Percentiles rank a stretch among this genome's conserved stretches.
Evolutionary conservation across 345 rosid genomes (phyloP).

Genomic region (Geranium rotundifolium): DNA sequence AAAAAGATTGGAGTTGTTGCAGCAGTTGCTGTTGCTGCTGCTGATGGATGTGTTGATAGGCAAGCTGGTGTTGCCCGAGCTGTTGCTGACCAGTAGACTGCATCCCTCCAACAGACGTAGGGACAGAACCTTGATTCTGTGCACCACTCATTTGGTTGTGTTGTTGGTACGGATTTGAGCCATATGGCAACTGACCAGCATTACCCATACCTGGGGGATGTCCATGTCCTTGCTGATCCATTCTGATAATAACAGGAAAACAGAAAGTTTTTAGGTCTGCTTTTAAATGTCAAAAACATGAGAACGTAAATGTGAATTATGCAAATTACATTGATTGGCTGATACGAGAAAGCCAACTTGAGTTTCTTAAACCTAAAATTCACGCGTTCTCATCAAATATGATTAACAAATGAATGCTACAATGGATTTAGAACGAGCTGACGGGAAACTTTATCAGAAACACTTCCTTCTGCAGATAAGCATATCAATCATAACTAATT

Average conservation of each 20-base stretch:
- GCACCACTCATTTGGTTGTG: conserved; percentile 38
- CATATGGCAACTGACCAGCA: conserved; percentile 39
- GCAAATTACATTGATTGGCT: neutral
- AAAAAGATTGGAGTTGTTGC: conserved; percentile 76
- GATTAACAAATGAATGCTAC: neutral
- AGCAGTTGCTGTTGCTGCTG: conserved; percentile 91
- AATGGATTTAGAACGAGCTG: no score
- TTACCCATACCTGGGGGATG: conserved; percentile 50
- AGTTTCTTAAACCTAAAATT: no score
- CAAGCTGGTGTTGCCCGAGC: conserved; percentile 55
- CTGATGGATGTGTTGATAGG: conserved; percentile 78
- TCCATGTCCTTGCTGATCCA: conserved; percentile 79
- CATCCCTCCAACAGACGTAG: conserved; percentile 29
- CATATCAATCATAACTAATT: no score
- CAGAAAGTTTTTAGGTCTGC: conserved; percentile 5
- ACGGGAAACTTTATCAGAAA: no score
- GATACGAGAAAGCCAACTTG: no score
- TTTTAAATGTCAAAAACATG: conserved; percentile 5
- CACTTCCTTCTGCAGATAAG: no score
- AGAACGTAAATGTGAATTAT: neutral
- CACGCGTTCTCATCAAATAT: neutral
- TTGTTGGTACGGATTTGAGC: conserved; percentile 46
- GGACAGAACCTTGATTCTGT: conserved; percentile 28
- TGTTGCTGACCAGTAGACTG: conserved; percentile 44
- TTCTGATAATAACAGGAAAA: conserved; percentile 15